Evolutionary conservation across 2,329 filamentous ascomycete genomes (phyloP), one percentile per base, ranked within the genome.

Genomic region (Aspergillus sp.): DNA sequence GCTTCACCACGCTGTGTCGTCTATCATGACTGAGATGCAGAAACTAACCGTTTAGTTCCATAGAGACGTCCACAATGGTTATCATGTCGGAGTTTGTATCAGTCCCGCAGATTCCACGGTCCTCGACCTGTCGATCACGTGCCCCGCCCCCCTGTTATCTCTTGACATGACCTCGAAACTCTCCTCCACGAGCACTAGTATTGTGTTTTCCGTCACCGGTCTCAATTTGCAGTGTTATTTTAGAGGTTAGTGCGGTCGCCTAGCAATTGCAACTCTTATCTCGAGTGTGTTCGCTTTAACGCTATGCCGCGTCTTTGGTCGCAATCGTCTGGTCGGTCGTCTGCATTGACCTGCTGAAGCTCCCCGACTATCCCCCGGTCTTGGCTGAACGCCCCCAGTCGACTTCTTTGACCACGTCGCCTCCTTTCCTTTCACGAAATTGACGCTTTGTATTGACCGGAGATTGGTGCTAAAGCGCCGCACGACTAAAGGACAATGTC

Each of bases 401-500:
- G 19, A 46, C 46, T 46, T 37, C 44, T 43, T 44, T 52, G 44
- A 53, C 50, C 50, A 45, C 44, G 37, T 52, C 41, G 39, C 35
- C 49, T 48, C 51, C 41, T 23, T 39, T 50, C 32, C 44, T 32
- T 30, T 47, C 48, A 30, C 45, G 35, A 45, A 39, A 15, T 20
- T 22, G 33, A 15, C 33, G 17, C n/a, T 17, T 5, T 9, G 6
- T 6, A 15, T 39, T 15, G 17, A 5, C 7, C 5, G 13, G 19
- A 12, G 3, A 19, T 39, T 39, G 17, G 37, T 39, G 37, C 17
- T 39, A 6, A 30, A 5, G 25, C 25, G 37, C 10, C 15, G 43
- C 15, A 32, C 32, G 13, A 53, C 19, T 19, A 15, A 39, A 17
- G 19, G 51, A 65, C 45, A 47, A 69, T 69, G 66, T 66, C 65